Evolutionary conservation across 441 rosid species (phyloP).

Genomic region (Adansonia gregorii): DNA sequence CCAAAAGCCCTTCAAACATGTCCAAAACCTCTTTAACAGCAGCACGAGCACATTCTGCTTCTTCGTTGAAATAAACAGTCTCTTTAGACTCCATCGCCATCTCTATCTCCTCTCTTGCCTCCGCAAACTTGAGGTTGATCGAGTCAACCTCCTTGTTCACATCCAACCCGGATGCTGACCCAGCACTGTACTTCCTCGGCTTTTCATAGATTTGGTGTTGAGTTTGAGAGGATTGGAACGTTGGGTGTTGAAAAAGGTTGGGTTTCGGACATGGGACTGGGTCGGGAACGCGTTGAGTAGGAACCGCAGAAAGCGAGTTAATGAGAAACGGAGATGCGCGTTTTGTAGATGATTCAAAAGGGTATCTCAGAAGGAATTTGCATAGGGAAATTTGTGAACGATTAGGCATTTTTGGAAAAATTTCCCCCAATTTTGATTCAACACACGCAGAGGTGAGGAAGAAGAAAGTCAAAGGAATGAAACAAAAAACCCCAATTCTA

Average conservation of each 20-base stretch:
- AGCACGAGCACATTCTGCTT: conserved; percentile 84
- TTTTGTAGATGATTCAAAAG: conserved; percentile 36
- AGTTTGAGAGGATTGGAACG: conserved; percentile 9
- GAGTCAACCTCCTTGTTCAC: conserved; percentile 72
- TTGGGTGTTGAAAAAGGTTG: background rate
- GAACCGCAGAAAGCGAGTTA: conserved; percentile 18
- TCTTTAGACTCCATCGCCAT: conserved; percentile 95
- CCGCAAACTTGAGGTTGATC: conserved; percentile 89
- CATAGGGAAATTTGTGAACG: conserved; percentile 45
- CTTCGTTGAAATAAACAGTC: conserved; percentile 91
- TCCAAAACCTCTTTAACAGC: conserved; percentile 73
- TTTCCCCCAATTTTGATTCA: conserved; percentile 18
- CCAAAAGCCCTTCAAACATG: conserved; percentile 62
- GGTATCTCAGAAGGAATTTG: conserved; percentile 38
- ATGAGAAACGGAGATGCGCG: conserved; percentile 31
- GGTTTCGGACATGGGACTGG: conserved; percentile 27
- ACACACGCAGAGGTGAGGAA: conserved; percentile 24
- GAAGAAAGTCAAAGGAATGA: background rate
- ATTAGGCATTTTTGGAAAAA: conserved; percentile 45
- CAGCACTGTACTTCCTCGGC: conserved; percentile 37
- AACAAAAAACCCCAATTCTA: background rate
- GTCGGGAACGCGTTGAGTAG: conserved; percentile 25
- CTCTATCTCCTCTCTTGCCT: conserved; percentile 97
- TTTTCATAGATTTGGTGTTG: background rate
- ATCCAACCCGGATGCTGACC: conserved; percentile 44